A percentile compares a stretch with the other conserved stretches of the same genome.
Evolutionary conservation across 2,329 filamentous ascomycete species (phyloP).

Genomic region (Penicillium hordei): DNA sequence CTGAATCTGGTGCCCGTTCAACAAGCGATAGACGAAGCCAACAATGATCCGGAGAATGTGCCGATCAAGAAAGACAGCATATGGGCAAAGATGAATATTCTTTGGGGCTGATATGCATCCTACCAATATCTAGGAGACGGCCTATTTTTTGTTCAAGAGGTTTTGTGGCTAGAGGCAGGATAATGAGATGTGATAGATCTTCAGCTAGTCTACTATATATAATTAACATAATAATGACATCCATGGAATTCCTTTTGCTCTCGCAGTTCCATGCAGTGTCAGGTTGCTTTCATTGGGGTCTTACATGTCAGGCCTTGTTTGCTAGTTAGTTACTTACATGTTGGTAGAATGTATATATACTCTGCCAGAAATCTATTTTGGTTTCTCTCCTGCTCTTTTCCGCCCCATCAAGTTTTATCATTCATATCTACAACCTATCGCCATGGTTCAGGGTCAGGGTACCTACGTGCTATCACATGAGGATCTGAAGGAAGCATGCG

Average conservation of each 20-base stretch:
- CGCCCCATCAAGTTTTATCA: neutral
- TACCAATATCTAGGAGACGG: neutral
- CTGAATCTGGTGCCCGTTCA: constrained; percentile 54
- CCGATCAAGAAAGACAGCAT: constrained; percentile 27
- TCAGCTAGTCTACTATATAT: neutral
- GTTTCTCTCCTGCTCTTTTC: neutral
- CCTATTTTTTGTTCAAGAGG: neutral
- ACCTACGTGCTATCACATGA: neutral
- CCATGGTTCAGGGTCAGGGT: neutral
- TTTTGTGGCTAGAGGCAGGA: neutral
- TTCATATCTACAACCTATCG: neutral
- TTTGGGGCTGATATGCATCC: constrained; percentile 30
- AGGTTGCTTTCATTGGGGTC: neutral
- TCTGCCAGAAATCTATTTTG: neutral
- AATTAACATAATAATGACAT: neutral
- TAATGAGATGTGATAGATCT: neutral
- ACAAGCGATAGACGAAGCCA: constrained; percentile 52
- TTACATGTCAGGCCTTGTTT: no score
- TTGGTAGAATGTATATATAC: neutral
- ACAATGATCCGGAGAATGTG: constrained; percentile 38
- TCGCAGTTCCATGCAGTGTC: neutral
- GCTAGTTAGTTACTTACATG: neutral
- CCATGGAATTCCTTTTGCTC: neutral
- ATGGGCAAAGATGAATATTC: constrained; percentile 34
- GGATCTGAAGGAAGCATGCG: neutral